A percentile compares a stretch with the other conserved stretches of the same genome.
These are phyloP conservation scores for Nidula microcarpa DNA, from an alignment of 768 basidiomycete species.

Conservation along the genomic window DNA sequence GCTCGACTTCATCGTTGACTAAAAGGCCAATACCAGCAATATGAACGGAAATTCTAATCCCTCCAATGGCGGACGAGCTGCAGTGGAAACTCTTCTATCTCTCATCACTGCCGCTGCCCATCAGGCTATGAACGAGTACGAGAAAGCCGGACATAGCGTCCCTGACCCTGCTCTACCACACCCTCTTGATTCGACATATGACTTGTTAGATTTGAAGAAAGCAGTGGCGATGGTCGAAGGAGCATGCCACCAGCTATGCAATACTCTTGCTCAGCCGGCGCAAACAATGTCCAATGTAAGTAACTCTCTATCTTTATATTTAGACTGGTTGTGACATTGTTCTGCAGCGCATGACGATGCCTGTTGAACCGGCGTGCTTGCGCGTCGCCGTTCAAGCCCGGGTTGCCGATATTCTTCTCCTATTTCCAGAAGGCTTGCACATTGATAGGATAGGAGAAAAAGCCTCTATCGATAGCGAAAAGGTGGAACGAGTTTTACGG, in stretches of 20 bases:
- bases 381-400: constrained; percentile 11
- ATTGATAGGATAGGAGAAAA: constrained; percentile 15
- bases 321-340: neutral
- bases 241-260: constrained; percentile 29
- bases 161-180: constrained; percentile 20
- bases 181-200: constrained; percentile 19
- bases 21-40: too few relatives aligned
- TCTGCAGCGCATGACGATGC: constrained; percentile 1
- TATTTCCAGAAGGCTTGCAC: constrained; percentile 23
- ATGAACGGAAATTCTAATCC: too few relatives aligned
- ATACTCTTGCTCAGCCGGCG: constrained; percentile 27
- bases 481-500: constrained; percentile 27
- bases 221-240: constrained; percentile 26
- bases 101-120: constrained; percentile 25
- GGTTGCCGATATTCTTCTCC: constrained; percentile 22
- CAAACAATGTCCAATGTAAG: constrained; percentile 27
- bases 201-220: constrained; percentile 16
- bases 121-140: constrained; percentile 26
- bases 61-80: neutral
- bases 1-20: too few relatives aligned
- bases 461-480: constrained; percentile 20
- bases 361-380: constrained; percentile 15
- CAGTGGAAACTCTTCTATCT: constrained; percentile 13
- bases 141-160: constrained; percentile 14
- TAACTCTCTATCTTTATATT: neutral